Evolutionary conservation across 768 basidiomycete genomes (phyloP), one percentile per base, ranked within the genome.

Genomic region (Suillus hirtellus): DNA sequence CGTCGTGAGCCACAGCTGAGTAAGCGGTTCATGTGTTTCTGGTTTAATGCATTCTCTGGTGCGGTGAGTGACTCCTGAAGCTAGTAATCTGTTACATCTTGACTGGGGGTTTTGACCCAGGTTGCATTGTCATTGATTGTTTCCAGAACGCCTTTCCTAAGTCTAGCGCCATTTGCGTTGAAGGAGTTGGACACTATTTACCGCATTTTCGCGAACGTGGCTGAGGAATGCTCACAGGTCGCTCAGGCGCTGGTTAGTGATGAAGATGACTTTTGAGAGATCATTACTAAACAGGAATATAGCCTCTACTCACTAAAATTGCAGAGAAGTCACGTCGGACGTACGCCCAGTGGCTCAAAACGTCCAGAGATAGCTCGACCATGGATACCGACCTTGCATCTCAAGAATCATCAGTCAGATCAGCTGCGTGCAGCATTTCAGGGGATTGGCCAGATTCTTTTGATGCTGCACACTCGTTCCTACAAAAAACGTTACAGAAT

Each of bases 11-110:
- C 85, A 9, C 83, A 86, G 66, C 73, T 90, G 58, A 85, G 84
- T 65, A 82, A 82, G 59, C 81, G 90, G 37, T 88, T 89, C 67
- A 80, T 89, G 73, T 83, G 86, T 71, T 85, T 89, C 68, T 92
- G 90, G 89, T 87, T 88, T 63, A 89, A 91, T 69, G 79, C 84
- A 21, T 89, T 89, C 71, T 89, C 89, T 50, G 87, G 87, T 9
- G 86, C 86, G 63, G 89, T 89, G 71, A 74, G 87, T 79, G 49
- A 64, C 49, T 54, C 37, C 15, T 38, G 42, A 49, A 40, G 9
- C 59, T 40, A 27, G 15, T 10, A n/a, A 40, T 17, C 47, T 67
- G n/a, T 19, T 37, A 11, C 43, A 63, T 64, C 15, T 56, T 65
- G 35, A 49, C 53, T 47, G 27, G 53, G 31, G 1, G 12, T 34